phyloP scores from a whole-genome alignment of 2,329 filamentous ascomycete genomes.

The Alternaria sp. region DNA sequence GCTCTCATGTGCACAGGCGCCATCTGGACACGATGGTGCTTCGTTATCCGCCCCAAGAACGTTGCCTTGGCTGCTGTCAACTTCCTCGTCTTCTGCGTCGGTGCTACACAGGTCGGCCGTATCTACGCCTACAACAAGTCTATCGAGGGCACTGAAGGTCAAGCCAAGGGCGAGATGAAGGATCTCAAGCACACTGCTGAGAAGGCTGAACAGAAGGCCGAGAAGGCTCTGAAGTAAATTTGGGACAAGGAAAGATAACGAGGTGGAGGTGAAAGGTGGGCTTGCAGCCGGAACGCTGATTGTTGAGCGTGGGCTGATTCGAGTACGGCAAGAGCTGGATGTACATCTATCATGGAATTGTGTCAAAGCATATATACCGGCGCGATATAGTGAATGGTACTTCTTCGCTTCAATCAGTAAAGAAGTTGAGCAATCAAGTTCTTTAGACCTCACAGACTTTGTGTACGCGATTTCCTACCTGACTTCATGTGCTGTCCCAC shows the following conservation, averaged over 20 bases:
- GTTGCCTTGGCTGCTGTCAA: constrained; percentile 93
- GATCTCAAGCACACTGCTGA: constrained; percentile 44
- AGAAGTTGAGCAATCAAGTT: neutral
- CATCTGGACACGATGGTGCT: constrained; percentile 99
- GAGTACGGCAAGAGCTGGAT: neutral
- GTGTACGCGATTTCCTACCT: neutral
- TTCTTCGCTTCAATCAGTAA: neutral
- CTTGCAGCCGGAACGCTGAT: neutral
- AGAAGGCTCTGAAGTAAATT: constrained; percentile 16
- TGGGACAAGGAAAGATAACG: neutral
- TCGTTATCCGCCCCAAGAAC: constrained; percentile 95
- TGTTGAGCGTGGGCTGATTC: neutral
- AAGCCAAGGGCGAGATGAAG: constrained; percentile 50
- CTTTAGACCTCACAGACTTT: neutral
- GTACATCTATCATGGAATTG: neutral
- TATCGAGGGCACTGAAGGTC: constrained; percentile 61
- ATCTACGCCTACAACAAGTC: constrained; percentile 74
- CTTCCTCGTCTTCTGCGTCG: constrained; percentile 94
- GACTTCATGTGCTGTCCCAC: neutral
- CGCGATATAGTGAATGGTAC: neutral
- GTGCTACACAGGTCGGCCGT: constrained; percentile 80
- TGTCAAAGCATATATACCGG: neutral
- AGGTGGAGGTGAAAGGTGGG: neutral
- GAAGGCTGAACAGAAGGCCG: constrained; percentile 39
- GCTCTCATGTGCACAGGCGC: constrained; percentile 89